Conservation (phyloP, 1,139 yeast species). For the Pichia kudriavzevii region DNA sequence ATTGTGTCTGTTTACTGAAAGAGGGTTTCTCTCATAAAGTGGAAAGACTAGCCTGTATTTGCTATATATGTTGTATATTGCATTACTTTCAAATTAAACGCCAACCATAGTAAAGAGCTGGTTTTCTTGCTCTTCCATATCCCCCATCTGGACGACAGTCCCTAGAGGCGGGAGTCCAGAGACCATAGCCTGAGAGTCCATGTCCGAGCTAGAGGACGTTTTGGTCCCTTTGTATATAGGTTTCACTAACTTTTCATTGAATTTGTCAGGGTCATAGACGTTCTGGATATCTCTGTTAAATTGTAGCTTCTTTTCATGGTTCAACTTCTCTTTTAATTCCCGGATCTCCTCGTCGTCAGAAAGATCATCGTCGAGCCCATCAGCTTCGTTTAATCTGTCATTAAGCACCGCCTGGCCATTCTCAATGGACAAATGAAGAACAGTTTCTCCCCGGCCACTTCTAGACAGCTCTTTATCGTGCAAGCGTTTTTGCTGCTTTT, state of each 20-base stretch:
- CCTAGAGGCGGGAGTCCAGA: constrained; percentile 12
- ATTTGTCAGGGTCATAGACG: constrained; percentile 57
- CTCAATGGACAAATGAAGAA: constrained; percentile 67
- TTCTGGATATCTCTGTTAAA: constrained; percentile 29
- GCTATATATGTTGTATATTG: no score
- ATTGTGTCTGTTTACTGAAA: no score
- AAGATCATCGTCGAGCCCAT: constrained; percentile 25
- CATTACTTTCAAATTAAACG: no score
- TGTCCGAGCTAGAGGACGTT: not conserved
- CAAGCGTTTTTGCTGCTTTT: constrained; percentile 56
- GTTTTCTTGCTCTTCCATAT: constrained; percentile 23
- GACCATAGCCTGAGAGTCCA: constrained; percentile 2
- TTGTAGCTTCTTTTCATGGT: constrained; percentile 27
- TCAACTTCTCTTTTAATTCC: constrained; percentile 30
- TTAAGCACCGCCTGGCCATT: constrained; percentile 66
- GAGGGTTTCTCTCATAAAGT: constrained; percentile 2
- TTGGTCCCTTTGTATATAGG: constrained; percentile 35
- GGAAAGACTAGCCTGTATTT: constrained; percentile 1
- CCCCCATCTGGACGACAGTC: constrained; percentile 25
- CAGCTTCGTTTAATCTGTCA: constrained; percentile 20
- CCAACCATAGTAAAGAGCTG: constrained; percentile 23
- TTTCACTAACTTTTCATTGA: constrained; percentile 40
- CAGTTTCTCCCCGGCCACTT: constrained; percentile 65
- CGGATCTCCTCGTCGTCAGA: constrained; percentile 35
- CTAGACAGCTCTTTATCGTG: constrained; percentile 52